These are phyloP conservation scores for Pulveroboletus sp. DNA, from an alignment of 768 basidiomycete genomes.

Conservation along the genomic window DNA sequence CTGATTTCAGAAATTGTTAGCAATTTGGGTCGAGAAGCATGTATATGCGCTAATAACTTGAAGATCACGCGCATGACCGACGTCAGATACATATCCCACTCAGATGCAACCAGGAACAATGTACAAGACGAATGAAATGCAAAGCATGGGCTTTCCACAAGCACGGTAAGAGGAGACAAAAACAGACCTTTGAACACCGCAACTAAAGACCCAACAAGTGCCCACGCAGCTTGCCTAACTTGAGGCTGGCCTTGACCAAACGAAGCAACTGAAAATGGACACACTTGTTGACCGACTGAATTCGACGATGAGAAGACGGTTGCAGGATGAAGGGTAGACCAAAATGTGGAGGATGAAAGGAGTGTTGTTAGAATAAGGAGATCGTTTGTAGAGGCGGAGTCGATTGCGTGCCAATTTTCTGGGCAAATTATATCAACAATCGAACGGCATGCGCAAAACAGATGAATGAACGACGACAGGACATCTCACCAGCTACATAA, in stretches of 20 bases:
- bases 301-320: constrained; percentile 35
- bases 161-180: not conserved
- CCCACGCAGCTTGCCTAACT: constrained; percentile 71
- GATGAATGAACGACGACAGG: not conserved
- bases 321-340: constrained; percentile 53
- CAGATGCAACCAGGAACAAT: not conserved
- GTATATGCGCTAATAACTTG: not conserved
- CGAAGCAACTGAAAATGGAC: constrained; percentile 12
- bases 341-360: constrained; percentile 42
- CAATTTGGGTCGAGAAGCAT: constrained; percentile 3
- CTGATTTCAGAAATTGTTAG: constrained; percentile 13
- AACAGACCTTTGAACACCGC: constrained; percentile 42
- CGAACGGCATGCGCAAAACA: not conserved
- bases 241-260: constrained; percentile 64
- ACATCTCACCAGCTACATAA: not conserved
- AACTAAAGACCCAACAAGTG: constrained; percentile 43
- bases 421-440: not conserved
- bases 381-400: not conserved
- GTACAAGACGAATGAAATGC: not conserved
- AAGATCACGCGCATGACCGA: not conserved
- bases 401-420: constrained; percentile 16
- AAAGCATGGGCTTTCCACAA: not conserved
- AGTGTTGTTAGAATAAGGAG: constrained; percentile 1
- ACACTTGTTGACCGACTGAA: constrained; percentile 29
- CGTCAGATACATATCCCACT: not conserved